Conservation (phyloP, 805 yeast species). For the Barnettozyma botsteinii region DNA sequence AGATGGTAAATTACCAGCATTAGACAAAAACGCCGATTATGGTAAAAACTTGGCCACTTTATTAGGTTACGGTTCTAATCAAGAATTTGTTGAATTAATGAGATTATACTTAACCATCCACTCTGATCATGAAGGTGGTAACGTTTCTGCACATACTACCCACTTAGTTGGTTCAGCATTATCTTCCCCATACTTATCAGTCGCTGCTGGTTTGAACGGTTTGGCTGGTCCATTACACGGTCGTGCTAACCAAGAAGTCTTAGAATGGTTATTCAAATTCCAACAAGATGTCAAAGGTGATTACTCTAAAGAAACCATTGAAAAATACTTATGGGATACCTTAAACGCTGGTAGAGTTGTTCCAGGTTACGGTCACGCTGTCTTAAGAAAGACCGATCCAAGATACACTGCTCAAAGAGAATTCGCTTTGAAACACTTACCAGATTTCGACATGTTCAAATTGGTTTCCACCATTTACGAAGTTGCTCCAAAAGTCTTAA, state of each 20-base stretch:
- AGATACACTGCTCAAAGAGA: constrained; percentile 82
- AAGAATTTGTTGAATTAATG: constrained; percentile 72
- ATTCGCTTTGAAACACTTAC: constrained; percentile 70
- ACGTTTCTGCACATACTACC: constrained; percentile 82
- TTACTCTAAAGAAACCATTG: constrained; percentile 61
- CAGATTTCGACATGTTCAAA: constrained; percentile 74
- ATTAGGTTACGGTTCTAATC: constrained; percentile 51
- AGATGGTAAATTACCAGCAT: constrained; percentile 61
- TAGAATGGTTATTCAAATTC: constrained; percentile 73
- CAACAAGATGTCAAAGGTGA: constrained; percentile 56
- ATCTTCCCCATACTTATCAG: constrained; percentile 70
- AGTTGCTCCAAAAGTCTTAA: constrained; percentile 76
- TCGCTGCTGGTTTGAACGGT: constrained; percentile 81
- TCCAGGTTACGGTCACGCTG: constrained; percentile 89
- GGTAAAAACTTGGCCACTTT: constrained; percentile 57
- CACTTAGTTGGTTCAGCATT: constrained; percentile 82
- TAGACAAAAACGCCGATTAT: constrained; percentile 55
- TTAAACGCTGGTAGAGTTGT: constrained; percentile 78
- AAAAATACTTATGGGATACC: constrained; percentile 73
- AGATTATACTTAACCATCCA: constrained; percentile 78
- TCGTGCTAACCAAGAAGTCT: constrained; percentile 82
- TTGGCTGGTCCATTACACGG: constrained; percentile 87
- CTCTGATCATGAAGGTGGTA: constrained; percentile 89
- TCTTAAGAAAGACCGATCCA: constrained; percentile 83
- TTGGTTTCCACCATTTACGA: constrained; percentile 72